A percentile compares a stretch with the other conserved stretches of the same genome.
These are phyloP conservation scores for Sechiopsis laciniata DNA, from an alignment of 306 rosid species.

Conservation along the genomic window DNA sequence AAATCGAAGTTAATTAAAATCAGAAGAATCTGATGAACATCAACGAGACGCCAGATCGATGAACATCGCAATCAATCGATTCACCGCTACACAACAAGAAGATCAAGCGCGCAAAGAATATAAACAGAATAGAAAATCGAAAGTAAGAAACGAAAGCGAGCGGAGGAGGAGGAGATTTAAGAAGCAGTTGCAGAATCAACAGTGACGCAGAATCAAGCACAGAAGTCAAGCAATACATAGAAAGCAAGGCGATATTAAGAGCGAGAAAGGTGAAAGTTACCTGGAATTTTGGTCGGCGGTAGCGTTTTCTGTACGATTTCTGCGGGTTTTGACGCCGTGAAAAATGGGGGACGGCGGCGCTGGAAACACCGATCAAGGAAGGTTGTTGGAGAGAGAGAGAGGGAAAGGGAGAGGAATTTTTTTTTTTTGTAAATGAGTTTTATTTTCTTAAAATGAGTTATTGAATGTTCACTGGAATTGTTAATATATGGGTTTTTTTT, in stretches of 20 bases:
- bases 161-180: background rate
- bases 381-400: background rate
- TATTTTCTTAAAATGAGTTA: background rate
- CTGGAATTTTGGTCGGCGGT: background rate
- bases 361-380: slow-evolving; percentile 7
- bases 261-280: background rate
- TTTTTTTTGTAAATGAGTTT: background rate
- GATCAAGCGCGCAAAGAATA: background rate
- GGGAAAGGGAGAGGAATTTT: background rate
- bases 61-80: background rate
- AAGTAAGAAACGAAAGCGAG: background rate
- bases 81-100: slow-evolving; percentile 2
- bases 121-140: no score
- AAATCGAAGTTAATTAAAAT: slow-evolving; percentile 7
- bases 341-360: slow-evolving; percentile 22
- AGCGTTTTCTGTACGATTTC: slow-evolving; percentile 9
- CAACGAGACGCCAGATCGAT: background rate
- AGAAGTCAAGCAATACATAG: no score
- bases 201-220: no score
- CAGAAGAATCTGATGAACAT: background rate
- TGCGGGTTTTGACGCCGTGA: background rate
- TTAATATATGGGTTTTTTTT: no score
- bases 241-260: background rate
- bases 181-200: background rate
- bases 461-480: background rate